A percentile compares a stretch with the other conserved stretches of the same genome.
Conservation (phyloP, 106 monocot genomes). For the Agapanthus africanus region DNA sequence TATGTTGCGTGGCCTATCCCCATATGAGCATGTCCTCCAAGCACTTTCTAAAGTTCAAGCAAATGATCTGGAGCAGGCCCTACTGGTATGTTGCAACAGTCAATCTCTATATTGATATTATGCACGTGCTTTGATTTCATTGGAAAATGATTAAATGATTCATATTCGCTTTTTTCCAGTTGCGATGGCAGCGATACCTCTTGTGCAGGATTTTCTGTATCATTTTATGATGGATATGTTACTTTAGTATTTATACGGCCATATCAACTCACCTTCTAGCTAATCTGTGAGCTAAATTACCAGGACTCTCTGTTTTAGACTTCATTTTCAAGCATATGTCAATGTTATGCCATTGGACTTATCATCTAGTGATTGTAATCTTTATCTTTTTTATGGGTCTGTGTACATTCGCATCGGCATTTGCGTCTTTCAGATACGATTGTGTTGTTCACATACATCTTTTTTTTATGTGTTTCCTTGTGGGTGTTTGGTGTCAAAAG, state of each 20-base stretch:
- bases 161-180: not conserved
- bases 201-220: not conserved
- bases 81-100: constrained; percentile 46
- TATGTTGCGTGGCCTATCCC: constrained; percentile 59
- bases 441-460: too few species aligned
- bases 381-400: too few species aligned
- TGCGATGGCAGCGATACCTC: not conserved
- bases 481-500: too few species aligned
- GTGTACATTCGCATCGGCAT: too few species aligned
- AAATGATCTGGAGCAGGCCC: constrained; percentile 84
- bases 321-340: not conserved
- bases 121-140: not conserved
- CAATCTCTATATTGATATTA: not conserved
- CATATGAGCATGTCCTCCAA: constrained; percentile 78
- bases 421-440: too few species aligned
- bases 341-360: too few species aligned
- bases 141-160: too few species aligned
- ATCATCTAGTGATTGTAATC: too few species aligned
- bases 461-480: too few species aligned
- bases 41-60: constrained; percentile 57
- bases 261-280: not conserved
- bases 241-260: not conserved
- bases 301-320: not conserved
- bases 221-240: constrained; percentile 1
- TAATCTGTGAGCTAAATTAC: not conserved